Evolutionary conservation across 305 asterid genomes (phyloP).

Genomic region (Fraxinus floribunda): DNA sequence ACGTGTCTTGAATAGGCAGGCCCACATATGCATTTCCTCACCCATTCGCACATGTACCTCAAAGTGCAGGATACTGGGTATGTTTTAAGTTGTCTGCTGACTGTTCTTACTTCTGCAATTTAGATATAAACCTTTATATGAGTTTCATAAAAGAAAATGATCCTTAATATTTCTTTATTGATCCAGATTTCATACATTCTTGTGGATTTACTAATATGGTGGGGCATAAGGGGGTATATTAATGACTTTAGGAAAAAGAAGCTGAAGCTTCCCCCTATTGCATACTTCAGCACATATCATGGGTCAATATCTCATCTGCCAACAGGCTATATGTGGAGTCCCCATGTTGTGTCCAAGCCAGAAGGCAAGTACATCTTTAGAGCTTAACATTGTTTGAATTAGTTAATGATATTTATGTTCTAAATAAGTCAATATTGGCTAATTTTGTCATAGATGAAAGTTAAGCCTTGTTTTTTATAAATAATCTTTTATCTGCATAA

Average conservation of each 20-base stretch:
- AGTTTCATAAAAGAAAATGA: slow-evolving; percentile 6
- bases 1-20: slow-evolving; percentile 56
- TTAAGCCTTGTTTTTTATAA: neutral
- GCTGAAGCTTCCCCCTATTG: slow-evolving; percentile 90
- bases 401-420: neutral
- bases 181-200: slow-evolving; percentile 88
- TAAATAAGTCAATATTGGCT: neutral
- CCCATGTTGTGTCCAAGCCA: slow-evolving; percentile 92
- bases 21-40: slow-evolving; percentile 97
- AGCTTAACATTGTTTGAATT: slow-evolving; percentile 5
- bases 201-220: slow-evolving; percentile 97
- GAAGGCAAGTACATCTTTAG: slow-evolving; percentile 45
- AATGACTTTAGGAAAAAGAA: slow-evolving; percentile 88
- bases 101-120: slow-evolving; percentile 15
- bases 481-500: neutral
- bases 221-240: slow-evolving; percentile 91
- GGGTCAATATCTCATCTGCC: slow-evolving; percentile 97
- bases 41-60: slow-evolving; percentile 97
- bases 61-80: slow-evolving; percentile 98
- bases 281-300: slow-evolving; percentile 88
- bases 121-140: neutral
- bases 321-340: slow-evolving; percentile 98
- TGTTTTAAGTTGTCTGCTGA: slow-evolving; percentile 28
- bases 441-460: neutral
- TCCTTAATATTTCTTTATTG: slow-evolving; percentile 28